Base-by-base conservation (phyloP, 352 stramenopile species). In the Pythium scleroteichum region DNA sequence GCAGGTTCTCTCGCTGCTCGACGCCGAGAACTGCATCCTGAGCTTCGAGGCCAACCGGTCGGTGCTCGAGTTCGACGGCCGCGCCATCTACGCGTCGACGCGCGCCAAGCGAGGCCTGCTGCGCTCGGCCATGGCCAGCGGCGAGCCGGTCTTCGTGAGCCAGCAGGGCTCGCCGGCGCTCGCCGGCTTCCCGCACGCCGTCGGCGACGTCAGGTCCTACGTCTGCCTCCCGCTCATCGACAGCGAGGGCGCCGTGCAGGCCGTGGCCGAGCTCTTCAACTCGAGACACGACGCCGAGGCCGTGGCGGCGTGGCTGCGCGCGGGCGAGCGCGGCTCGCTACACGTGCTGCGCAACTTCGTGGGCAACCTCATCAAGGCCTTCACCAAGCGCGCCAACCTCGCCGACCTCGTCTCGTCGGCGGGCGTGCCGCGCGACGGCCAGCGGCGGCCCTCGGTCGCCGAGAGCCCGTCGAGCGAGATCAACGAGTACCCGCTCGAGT, bases 181-280 rank as follows among this genome's bases (percentile, higher is more conserved):
- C 20, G 58, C 69, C 17, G 67, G 75, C 1, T 45, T 78, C 16
- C 50, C 60, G 1, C 46, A 62, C 6, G 73, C 68, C 12, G 73
- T 75, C 35, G 69, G 48, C 22, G 58, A 82, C n/a, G 41, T 88
- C 4, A 74, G 81, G 56, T 87, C 79, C 3, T 90, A 90, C 61
- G 52, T 92, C 26, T 92, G 82, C 48, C 54, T 90, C 27, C 82
- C 82, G n/a, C 76, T 92, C 2, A 69, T 82, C 29, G 78, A 92
- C 59, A 74, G 71, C 33, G 68, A 72, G 14, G 76, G 68, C 22
- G 72, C 35, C 8, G 75, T 88, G 27, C 78, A 78, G 49, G 82
- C 74, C 12, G 71, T 90, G 26, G 79, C 82, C 12, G 78, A 92
- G 65, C 63, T 92, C 39, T 88, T 85, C 63, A 90, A 90, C 64